Conservation (phyloP, 306 rosid genomes). For the Clitoria ternatea region DNA sequence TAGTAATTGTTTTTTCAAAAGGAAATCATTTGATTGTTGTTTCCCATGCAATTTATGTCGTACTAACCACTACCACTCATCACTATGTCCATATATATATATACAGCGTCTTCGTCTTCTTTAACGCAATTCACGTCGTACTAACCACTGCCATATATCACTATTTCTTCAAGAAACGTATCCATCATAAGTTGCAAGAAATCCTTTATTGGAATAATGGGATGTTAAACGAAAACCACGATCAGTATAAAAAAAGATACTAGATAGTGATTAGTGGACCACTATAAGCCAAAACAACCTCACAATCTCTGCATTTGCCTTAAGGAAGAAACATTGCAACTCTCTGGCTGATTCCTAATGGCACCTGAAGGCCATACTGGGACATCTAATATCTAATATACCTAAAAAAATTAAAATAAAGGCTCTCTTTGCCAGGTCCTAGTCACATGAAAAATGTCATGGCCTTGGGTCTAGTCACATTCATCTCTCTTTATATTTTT, state of each 20-base stretch:
- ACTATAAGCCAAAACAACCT: background rate
- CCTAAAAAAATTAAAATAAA: background rate
- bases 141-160: conserved; percentile 27
- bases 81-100: conserved; percentile 14
- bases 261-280: too few species aligned
- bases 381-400: background rate
- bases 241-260: too few species aligned
- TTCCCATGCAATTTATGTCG: conserved; percentile 30
- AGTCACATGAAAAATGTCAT: background rate
- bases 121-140: conserved; percentile 24
- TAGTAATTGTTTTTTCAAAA: background rate
- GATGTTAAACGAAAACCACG: conserved; percentile 10
- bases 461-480: too few species aligned
- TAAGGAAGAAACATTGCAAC: conserved; percentile 8
- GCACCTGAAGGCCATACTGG: background rate
- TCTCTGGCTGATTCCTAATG: conserved; percentile 21
- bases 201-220: background rate
- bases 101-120: conserved; percentile 18
- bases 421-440: too few species aligned
- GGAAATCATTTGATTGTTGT: conserved; percentile 32
- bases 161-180: conserved; percentile 10
- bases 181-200: conserved; percentile 14
- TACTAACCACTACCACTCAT: conserved; percentile 32
- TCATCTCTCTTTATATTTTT: too few species aligned
- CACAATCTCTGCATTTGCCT: conserved; percentile 16